Conservation (phyloP, 495 filamentous ascomycete genomes). For the Aspergillus hancockii region DNA sequence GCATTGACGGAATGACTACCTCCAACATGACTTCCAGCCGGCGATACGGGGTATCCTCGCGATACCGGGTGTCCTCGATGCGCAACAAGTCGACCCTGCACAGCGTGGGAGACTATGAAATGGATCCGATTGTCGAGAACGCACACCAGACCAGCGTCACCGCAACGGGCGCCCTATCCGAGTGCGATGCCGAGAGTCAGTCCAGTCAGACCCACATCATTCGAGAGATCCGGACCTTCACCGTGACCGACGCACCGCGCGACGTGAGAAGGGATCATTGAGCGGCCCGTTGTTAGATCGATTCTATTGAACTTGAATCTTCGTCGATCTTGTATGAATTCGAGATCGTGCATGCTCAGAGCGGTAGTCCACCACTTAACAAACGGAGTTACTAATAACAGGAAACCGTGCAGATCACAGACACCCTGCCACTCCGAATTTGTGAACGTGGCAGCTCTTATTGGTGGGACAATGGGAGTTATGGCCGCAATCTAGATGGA, state of each 20-base stretch:
- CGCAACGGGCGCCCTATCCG: slow-evolving; percentile 10
- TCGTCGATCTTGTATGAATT: too few species aligned
- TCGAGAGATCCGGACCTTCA: slow-evolving; percentile 26
- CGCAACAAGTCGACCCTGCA: slow-evolving; percentile 1
- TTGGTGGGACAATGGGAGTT: too few species aligned
- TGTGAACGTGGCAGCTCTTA: too few species aligned
- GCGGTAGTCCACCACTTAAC: too few species aligned
- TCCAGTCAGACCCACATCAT: slow-evolving; percentile 36
- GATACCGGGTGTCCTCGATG: slow-evolving; percentile 16
- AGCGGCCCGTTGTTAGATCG: too few species aligned
- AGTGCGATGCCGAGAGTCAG: slow-evolving; percentile 32
- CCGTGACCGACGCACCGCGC: slow-evolving; percentile 18
- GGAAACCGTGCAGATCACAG: too few species aligned
- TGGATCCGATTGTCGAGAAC: slow-evolving; percentile 14
- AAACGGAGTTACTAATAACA: too few species aligned
- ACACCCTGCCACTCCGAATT: too few species aligned
- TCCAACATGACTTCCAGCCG: slow-evolving; percentile 18
- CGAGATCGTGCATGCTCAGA: too few species aligned
- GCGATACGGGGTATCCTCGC: slow-evolving; percentile 17
- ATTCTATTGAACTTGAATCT: too few species aligned
- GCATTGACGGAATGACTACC: slow-evolving; percentile 33
- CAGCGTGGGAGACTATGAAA: slow-evolving; percentile 21
- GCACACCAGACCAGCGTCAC: slow-evolving; percentile 17
- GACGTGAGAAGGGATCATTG: not conserved
- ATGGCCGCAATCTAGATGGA: too few species aligned